Conservation (phyloP, 345 rosid genomes). For the Aethionema arabicum region DNA sequence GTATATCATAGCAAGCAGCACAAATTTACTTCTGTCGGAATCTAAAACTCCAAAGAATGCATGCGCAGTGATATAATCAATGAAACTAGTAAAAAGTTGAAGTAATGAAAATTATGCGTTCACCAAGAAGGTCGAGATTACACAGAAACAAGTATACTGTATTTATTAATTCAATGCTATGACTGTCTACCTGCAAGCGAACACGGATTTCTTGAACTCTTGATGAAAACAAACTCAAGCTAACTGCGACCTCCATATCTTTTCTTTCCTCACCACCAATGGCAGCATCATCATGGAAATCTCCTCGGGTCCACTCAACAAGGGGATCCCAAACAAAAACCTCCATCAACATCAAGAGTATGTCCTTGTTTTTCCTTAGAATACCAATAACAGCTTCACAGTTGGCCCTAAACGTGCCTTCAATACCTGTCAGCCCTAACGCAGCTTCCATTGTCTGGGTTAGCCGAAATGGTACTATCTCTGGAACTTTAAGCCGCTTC, state of each 20-base stretch:
- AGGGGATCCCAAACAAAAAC: slow-evolving; percentile 97
- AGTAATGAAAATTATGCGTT: slow-evolving; percentile 6
- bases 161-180: slow-evolving; percentile 12
- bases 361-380: slow-evolving; percentile 79
- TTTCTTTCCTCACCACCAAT: slow-evolving; percentile 97
- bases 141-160: slow-evolving; percentile 5
- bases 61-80: not conserved
- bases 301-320: slow-evolving; percentile 94
- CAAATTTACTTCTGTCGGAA: not conserved
- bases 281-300: slow-evolving; percentile 94
- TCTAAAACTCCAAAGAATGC: slow-evolving; percentile 18
- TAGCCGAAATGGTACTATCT: slow-evolving; percentile 91
- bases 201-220: slow-evolving; percentile 95
- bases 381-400: slow-evolving; percentile 83
- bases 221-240: slow-evolving; percentile 94
- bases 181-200: slow-evolving; percentile 74
- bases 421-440: slow-evolving; percentile 82
- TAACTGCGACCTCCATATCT: slow-evolving; percentile 96
- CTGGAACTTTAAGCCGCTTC: slow-evolving; percentile 82
- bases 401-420: slow-evolving; percentile 75
- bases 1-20: slow-evolving; percentile 6
- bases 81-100: not conserved
- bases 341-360: slow-evolving; percentile 78
- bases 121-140: slow-evolving; percentile 4
- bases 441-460: slow-evolving; percentile 87